Base-by-base conservation (phyloP, 2,329 filamentous ascomycete species). In the Paecilomyces variotii region DNA sequence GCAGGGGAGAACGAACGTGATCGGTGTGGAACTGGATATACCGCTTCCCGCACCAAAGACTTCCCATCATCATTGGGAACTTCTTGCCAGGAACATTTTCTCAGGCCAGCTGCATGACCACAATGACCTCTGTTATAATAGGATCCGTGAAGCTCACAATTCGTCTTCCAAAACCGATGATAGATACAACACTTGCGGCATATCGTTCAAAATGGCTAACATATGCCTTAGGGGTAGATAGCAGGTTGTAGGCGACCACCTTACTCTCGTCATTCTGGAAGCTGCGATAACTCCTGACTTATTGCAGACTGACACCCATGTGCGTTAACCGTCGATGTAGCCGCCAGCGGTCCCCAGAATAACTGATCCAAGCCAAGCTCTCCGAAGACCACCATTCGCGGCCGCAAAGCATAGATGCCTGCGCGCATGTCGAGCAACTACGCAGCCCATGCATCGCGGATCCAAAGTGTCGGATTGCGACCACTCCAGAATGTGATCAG, bases 71-170 rank as follows among this genome's bases (percentile, higher is more conserved):
- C 80, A 80, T 83, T 26, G 80, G 82, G 63, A 82, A 84, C 0
- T 70, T 78, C 69, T 84, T 84, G 24, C 79, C 79, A 0, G 79
- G 79, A 39, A 81, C 79, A 62, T 81, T 81, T 25, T 83, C 81
- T 1, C 82, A 82, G 0, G 82, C 82, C 19, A 80, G 72, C 62
- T 85, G 82, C 82, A 85, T 85, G 50, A 82, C 72, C 2, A 80
- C 80, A 63, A 85, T 84, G 11, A 85, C 83, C 65, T 85, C 82
- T 2, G 82, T 84, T 65, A 84, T 84, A 64, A 85, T 83, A 3
- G 82, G 82, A 62, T 85, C 82, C 14, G 79, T 72, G 56, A 74
- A 76, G 54, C 72, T 77, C 6, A 75, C 64, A 12, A 77, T 66
- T 0, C 62, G 60, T 53, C 72, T 71, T 2, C 74, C 76, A 59